Percentiles rank a stretch among this genome's conserved stretches.
phyloP scores from a whole-genome alignment of 352 stramenopile genomes.

The Phytophthora idaei region DNA sequence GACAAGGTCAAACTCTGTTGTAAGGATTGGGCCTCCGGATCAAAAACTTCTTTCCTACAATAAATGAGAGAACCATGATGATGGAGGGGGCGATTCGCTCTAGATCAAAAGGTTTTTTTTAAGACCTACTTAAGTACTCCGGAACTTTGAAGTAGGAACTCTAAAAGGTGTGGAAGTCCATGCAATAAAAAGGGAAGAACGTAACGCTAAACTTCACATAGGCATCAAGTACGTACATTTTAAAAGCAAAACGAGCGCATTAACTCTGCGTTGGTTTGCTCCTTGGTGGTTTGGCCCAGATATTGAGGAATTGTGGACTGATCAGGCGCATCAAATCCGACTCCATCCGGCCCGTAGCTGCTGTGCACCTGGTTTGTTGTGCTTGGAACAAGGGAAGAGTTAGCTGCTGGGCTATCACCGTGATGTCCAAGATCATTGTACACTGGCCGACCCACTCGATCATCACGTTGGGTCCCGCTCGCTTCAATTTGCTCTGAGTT shows the following conservation, averaged over 20 bases:
- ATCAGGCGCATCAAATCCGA: conserved; percentile 15
- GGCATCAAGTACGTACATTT: neutral
- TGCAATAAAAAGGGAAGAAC: too few species aligned
- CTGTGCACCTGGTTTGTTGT: neutral
- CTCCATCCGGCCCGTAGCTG: conserved; percentile 10
- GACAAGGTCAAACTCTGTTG: too few species aligned
- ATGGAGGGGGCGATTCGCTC: too few species aligned
- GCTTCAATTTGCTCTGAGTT: conserved; percentile 1
- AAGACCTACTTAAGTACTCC: too few species aligned
- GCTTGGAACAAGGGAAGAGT: neutral
- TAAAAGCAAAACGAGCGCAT: conserved; percentile 33
- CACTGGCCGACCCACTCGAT: neutral
- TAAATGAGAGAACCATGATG: too few species aligned
- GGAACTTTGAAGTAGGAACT: too few species aligned
- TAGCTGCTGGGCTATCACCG: neutral
- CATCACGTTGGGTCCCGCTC: neutral
- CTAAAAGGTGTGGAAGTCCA: too few species aligned
- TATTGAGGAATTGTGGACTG: conserved; percentile 9
- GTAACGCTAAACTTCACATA: neutral
- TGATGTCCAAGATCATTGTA: neutral
- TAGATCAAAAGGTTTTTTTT: too few species aligned
- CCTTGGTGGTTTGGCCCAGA: conserved; percentile 19
- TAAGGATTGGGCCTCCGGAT: too few species aligned
- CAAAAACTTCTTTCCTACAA: too few species aligned
- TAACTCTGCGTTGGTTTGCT: conserved; percentile 20